A percentile compares a stretch with the other conserved stretches of the same genome.
phyloP scores from a whole-genome alignment of 1,284 basidiomycete species.

The Leccinum variabile region DNA sequence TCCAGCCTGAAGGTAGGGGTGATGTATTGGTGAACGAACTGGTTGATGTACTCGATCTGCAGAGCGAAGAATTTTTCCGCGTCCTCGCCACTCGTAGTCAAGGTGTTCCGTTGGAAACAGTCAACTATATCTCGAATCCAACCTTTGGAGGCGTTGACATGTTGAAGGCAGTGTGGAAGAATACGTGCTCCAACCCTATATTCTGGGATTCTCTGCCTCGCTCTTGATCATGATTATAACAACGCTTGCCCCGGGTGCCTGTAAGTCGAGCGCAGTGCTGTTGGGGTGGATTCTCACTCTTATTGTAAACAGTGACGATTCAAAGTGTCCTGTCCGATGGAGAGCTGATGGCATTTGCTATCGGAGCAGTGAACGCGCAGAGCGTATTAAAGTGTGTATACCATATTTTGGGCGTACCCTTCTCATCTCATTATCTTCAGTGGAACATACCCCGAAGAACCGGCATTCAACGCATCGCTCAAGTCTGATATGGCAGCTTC shows the following conservation, averaged over 20 bases:
- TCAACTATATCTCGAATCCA: slow-evolving; percentile 29
- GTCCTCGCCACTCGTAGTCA: slow-evolving; percentile 10
- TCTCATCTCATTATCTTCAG: slow-evolving; percentile 8
- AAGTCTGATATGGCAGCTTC: slow-evolving; percentile 21
- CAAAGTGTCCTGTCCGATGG: slow-evolving; percentile 26
- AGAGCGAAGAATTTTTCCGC: slow-evolving; percentile 36
- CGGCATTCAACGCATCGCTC: slow-evolving; percentile 6
- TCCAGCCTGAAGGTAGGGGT: slow-evolving; percentile 21
- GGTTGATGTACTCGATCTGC: neutral
- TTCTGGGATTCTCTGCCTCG: slow-evolving; percentile 20
- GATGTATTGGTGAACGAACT: neutral
- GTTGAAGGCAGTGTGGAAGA: slow-evolving; percentile 16
- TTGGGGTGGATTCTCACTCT: neutral
- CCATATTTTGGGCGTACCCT: neutral
- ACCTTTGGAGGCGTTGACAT: slow-evolving; percentile 24
- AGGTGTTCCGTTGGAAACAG: slow-evolving; percentile 26
- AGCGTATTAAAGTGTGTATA: slow-evolving; percentile 28
- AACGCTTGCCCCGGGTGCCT: slow-evolving; percentile 27
- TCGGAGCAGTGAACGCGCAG: slow-evolving; percentile 25
- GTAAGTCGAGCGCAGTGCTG: slow-evolving; percentile 16
- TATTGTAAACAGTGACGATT: slow-evolving; percentile 21
- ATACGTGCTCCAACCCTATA: slow-evolving; percentile 29
- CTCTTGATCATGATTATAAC: slow-evolving; percentile 22
- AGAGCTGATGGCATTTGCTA: slow-evolving; percentile 22
- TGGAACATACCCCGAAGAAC: slow-evolving; percentile 1